These are phyloP conservation scores for Kandelia obovata DNA, from an alignment of 345 rosid species.

Conservation along the genomic window DNA sequence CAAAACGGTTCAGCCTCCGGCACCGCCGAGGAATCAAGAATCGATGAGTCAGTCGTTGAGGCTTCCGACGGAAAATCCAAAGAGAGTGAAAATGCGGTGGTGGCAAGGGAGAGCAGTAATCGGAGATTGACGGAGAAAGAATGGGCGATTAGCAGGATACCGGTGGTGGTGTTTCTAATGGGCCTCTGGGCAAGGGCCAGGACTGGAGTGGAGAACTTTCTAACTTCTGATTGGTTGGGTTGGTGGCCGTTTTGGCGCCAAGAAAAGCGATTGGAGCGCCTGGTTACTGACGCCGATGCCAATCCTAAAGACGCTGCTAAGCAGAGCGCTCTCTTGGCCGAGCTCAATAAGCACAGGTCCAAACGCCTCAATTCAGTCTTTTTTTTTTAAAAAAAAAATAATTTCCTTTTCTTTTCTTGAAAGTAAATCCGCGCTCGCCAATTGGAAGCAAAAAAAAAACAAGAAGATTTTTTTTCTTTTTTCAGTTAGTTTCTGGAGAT, in stretches of 20 bases:
- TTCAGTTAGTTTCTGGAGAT: not conserved
- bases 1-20: slow-evolving; percentile 1
- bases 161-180: slow-evolving; percentile 51
- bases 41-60: slow-evolving; percentile 14
- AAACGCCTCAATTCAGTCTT: not conserved
- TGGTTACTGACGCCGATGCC: slow-evolving; percentile 77
- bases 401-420: no score
- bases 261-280: slow-evolving; percentile 64
- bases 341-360: slow-evolving; percentile 85
- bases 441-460: no score
- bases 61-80: slow-evolving; percentile 21
- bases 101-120: slow-evolving; percentile 5
- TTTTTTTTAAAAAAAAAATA: no score
- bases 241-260: slow-evolving; percentile 78
- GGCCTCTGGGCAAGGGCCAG: slow-evolving; percentile 59
- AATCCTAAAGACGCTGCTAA: slow-evolving; percentile 69
- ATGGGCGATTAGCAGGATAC: slow-evolving; percentile 33
- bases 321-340: slow-evolving; percentile 67
- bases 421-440: no score
- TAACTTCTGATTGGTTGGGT: slow-evolving; percentile 58
- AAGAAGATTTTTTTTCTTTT: no score
- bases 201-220: slow-evolving; percentile 43
- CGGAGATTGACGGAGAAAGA: slow-evolving; percentile 24
- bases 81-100: slow-evolving; percentile 11
- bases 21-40: slow-evolving; percentile 7